A percentile compares a stretch with the other conserved stretches of the same genome.
These are phyloP conservation scores for Cryptococcus sp. DNA, from an alignment of 1,284 basidiomycete genomes.

Conservation along the genomic window DNA sequence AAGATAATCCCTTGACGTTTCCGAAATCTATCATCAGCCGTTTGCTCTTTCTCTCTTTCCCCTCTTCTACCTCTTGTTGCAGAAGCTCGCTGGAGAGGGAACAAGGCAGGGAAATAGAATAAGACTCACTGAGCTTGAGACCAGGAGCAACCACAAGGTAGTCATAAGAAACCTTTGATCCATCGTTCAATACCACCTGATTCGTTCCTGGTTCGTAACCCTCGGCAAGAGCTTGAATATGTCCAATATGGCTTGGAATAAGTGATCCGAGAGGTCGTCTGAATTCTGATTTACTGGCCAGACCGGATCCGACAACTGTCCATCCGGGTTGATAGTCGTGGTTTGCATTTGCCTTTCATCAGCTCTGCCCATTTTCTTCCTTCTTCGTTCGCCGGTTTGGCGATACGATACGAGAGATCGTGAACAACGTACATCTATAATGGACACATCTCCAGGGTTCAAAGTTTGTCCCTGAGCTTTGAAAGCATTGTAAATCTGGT, in stretches of 20 bases:
- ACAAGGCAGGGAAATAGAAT: neutral
- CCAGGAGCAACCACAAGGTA: constrained; percentile 84
- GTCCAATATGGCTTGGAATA: constrained; percentile 68
- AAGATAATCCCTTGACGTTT: constrained; percentile 68
- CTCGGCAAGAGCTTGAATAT: constrained; percentile 69
- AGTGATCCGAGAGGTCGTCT: constrained; percentile 64
- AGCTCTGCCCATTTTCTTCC: neutral
- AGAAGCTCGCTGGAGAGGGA: too few relatives aligned
- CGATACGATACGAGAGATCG: neutral
- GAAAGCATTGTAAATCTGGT: constrained; percentile 78
- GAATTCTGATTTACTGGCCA: constrained; percentile 63
- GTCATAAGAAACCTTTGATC: constrained; percentile 75
- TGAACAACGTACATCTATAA: constrained; percentile 59
- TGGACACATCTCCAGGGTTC: constrained; percentile 70
- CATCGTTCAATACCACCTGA: constrained; percentile 64
- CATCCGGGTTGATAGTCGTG: constrained; percentile 66
- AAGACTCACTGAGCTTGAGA: constrained; percentile 61
- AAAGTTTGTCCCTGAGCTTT: constrained; percentile 63
- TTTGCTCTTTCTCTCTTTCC: too few relatives aligned
- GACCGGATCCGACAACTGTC: constrained; percentile 88
- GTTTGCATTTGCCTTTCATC: constrained; percentile 22
- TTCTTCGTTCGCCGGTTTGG: neutral
- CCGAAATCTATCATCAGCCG: constrained; percentile 53
- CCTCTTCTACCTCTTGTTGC: too few relatives aligned
- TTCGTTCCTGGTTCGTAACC: constrained; percentile 72